Percentiles rank a stretch among this genome's conserved stretches.
These are phyloP conservation scores for Firmiana major DNA, from an alignment of 345 rosid species.

Conservation along the genomic window DNA sequence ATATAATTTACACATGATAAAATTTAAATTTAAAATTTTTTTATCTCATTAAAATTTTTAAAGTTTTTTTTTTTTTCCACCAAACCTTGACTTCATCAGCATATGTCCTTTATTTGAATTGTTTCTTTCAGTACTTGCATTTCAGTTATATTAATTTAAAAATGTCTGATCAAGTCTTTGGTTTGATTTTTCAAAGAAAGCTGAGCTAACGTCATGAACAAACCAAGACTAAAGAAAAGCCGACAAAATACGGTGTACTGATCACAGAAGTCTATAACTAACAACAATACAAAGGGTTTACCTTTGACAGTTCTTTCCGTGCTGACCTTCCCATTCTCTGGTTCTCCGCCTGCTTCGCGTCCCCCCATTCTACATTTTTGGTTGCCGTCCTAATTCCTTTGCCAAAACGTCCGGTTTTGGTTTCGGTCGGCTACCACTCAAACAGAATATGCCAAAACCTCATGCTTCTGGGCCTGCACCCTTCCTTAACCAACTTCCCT, in stretches of 20 bases:
- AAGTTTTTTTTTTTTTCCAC: too few relatives aligned
- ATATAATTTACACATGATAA: too few relatives aligned
- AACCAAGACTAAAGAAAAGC: not conserved
- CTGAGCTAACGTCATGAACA: not conserved
- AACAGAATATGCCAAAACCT: not conserved
- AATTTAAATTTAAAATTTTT: too few relatives aligned
- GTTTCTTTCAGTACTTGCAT: not conserved
- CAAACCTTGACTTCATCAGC: too few relatives aligned
- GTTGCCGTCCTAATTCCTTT: not conserved
- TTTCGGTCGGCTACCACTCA: constrained; percentile 1
- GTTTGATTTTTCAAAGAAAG: too few relatives aligned
- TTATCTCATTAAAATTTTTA: too few relatives aligned
- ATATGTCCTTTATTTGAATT: not conserved
- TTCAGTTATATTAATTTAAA: too few relatives aligned
- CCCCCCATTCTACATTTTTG: not conserved
- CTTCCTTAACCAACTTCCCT: not conserved
- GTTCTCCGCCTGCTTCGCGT: not conserved
- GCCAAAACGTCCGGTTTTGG: not conserved
- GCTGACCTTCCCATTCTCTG: not conserved
- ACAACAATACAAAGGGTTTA: not conserved
- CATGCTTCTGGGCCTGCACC: not conserved
- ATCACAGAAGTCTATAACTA: not conserved
- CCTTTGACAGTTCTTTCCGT: not conserved
- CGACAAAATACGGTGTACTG: not conserved
- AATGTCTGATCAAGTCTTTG: too few relatives aligned